A percentile compares a stretch with the other conserved stretches of the same genome.
Evolutionary conservation across 2,329 filamentous ascomycete species (phyloP).

Genomic region (Boeremia exigua): DNA sequence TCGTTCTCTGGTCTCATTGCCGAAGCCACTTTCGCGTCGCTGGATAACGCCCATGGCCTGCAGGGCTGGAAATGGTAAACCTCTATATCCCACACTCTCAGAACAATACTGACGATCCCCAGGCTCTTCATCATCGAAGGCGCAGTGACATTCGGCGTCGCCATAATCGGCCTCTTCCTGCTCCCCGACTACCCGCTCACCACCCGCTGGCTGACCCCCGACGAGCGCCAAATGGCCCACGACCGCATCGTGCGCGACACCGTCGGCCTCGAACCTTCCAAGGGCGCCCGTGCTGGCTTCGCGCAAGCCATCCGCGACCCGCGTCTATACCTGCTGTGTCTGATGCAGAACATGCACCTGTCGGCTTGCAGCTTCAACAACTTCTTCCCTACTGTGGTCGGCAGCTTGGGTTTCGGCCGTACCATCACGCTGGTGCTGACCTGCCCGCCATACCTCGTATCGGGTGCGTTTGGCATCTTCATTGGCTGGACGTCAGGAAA

Average conservation of each 20-base stretch:
- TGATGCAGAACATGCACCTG: slow-evolving; percentile 63
- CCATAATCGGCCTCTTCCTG: slow-evolving; percentile 44
- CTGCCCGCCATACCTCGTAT: slow-evolving; percentile 29
- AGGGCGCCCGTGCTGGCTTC: slow-evolving; percentile 56
- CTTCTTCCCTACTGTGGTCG: not conserved
- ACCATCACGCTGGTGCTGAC: slow-evolving; percentile 61
- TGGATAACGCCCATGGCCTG: slow-evolving; percentile 24
- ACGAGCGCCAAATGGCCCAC: slow-evolving; percentile 50
- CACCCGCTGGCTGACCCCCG: slow-evolving; percentile 53
- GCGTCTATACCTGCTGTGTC: slow-evolving; percentile 59
- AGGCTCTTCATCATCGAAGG: slow-evolving; percentile 35
- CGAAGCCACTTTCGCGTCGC: slow-evolving; percentile 20
- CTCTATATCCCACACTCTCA: too few species aligned
- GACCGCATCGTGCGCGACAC: slow-evolving; percentile 53
- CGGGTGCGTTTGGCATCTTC: slow-evolving; percentile 35
- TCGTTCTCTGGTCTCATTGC: slow-evolving; percentile 25
- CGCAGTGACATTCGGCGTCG: slow-evolving; percentile 34
- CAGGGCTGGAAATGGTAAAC: slow-evolving; percentile 21
- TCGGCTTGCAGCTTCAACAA: slow-evolving; percentile 54
- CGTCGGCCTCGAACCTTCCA: slow-evolving; percentile 52
- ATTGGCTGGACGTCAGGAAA: slow-evolving; percentile 46
- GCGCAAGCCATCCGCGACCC: slow-evolving; percentile 58
- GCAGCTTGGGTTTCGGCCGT: slow-evolving; percentile 53
- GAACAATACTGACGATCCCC: too few species aligned
- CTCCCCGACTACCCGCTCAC: slow-evolving; percentile 48